phyloP scores from a whole-genome alignment of 768 basidiomycete genomes.

The Amanita pallidorosea region DNA sequence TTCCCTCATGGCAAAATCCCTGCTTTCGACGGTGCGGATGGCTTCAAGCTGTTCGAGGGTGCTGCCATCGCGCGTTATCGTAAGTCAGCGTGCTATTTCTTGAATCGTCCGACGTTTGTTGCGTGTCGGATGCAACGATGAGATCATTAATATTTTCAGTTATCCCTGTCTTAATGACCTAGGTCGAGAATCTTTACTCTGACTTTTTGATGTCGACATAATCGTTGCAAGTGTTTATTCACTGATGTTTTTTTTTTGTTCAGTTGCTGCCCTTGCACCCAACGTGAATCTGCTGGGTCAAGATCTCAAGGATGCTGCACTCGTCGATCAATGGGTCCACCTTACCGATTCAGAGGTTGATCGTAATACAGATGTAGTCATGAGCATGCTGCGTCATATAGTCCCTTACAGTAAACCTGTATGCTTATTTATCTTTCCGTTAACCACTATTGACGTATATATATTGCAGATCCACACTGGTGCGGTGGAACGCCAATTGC shows the following conservation, averaged over 20 bases:
- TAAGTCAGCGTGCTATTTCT: slow-evolving; percentile 39
- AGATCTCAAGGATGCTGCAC: slow-evolving; percentile 53
- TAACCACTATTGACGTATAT: not conserved
- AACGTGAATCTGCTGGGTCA: slow-evolving; percentile 72
- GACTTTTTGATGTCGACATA: slow-evolving; percentile 14
- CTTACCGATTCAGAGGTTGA: slow-evolving; percentile 62
- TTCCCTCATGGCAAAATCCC: slow-evolving; percentile 84
- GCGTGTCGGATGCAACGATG: slow-evolving; percentile 3
- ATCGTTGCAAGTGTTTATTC: slow-evolving; percentile 8
- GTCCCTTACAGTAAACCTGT: slow-evolving; percentile 82
- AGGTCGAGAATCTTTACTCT: slow-evolving; percentile 41
- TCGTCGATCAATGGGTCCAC: slow-evolving; percentile 80
- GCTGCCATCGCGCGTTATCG: slow-evolving; percentile 78
- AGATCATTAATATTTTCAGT: slow-evolving; percentile 33
- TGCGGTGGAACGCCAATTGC: slow-evolving; percentile 40
- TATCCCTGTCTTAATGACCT: slow-evolving; percentile 61
- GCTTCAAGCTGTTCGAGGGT: slow-evolving; percentile 71
- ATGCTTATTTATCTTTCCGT: slow-evolving; percentile 15
- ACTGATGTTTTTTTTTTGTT: slow-evolving; percentile 5
- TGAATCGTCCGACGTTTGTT: slow-evolving; percentile 20
- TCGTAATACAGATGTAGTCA: slow-evolving; percentile 22
- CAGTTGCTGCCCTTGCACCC: slow-evolving; percentile 70
- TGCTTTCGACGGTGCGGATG: slow-evolving; percentile 64
- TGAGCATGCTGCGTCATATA: slow-evolving; percentile 30
- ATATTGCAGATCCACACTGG: slow-evolving; percentile 42